phyloP scores from a whole-genome alignment of 148 eudicot genomes.

The Chenopodium quinoa region DNA sequence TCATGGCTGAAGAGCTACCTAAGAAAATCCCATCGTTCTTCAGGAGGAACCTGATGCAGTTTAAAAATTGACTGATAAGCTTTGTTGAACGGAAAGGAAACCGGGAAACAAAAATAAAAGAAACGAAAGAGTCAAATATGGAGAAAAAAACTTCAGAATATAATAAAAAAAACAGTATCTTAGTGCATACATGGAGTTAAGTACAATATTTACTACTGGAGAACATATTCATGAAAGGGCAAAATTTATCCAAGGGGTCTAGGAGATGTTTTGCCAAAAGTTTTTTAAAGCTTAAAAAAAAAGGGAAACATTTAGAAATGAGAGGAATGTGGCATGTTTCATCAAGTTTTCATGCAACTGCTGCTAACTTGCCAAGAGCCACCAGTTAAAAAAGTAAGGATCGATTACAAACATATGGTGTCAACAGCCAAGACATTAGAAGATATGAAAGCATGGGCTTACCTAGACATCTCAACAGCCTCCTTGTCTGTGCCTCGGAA shows the following conservation, averaged over 20 bases:
- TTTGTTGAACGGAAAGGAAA: not conserved
- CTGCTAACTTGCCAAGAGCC: not conserved
- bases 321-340: not conserved
- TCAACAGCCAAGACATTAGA: no score
- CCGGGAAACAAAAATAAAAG: not conserved
- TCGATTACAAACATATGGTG: no score
- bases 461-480: conserved; percentile 99
- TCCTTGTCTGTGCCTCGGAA: conserved; percentile 87
- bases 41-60: conserved; percentile 38
- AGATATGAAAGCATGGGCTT: conserved; percentile 14
- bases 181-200: not conserved
- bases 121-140: not conserved
- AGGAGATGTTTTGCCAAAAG: no score
- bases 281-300: no score
- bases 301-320: not conserved
- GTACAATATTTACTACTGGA: not conserved
- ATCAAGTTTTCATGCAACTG: not conserved
- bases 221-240: not conserved
- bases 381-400: not conserved
- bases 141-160: no score
- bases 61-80: not conserved
- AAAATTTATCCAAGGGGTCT: not conserved
- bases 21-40: conserved; percentile 89
- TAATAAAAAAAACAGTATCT: not conserved
- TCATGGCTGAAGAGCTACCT: conserved; percentile 98